Base-by-base conservation (phyloP, 2,329 filamentous ascomycete species). In the Xylariaceae sp. region DNA sequence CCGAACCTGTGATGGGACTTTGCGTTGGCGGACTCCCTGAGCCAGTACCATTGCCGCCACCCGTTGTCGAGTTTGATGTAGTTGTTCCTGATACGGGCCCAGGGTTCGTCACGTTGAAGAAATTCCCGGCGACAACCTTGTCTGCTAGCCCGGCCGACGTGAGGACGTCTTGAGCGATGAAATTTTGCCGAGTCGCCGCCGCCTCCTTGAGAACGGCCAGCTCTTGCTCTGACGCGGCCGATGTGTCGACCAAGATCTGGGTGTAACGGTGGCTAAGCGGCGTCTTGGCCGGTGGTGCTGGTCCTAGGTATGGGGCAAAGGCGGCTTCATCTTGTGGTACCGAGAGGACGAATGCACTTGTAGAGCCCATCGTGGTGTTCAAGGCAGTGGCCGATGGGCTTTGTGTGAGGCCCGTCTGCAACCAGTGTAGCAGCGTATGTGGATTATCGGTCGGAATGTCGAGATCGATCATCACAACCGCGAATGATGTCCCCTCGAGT, bases 401-500 rank as follows among this genome's bases (percentile, higher is more conserved):
- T 40, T 69, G 67, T 21, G 64, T 69, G 21, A 78, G 67, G n/a
- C 68, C 73, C 1, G 70, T 75, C 67, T 78, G 76, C 69, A 78
- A 66, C 76, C 76, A 79, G 69, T 78, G 75, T 36, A 78, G 71
- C 19, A 77, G 65, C 11, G 75, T 78, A 53, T 63, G 72, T 3
- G 75, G 71, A 34, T 24, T 71, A 61, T 71, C 74, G 9, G 76
- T 78, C 41, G 76, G 80, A 70, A 76, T 83, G 62, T 80, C 80
- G 5, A 82, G 72, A 56, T 78, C 75, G 43, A 78, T 68, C 76
- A 78, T 78, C 55, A 78, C 50, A 28, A 78, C 67, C 12, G 75
- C 73, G 60, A 75, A 79, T 3, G 74, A 76, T 47, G 71, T 71
- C 46, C 77, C 77, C 16, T 67, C 69, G n/a, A 79, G 68, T 43